Evolutionary conservation across 192 early-diverging fungal genomes (phyloP), one percentile per base, ranked within the genome.

Genomic region (Umbelopsis sp.): DNA sequence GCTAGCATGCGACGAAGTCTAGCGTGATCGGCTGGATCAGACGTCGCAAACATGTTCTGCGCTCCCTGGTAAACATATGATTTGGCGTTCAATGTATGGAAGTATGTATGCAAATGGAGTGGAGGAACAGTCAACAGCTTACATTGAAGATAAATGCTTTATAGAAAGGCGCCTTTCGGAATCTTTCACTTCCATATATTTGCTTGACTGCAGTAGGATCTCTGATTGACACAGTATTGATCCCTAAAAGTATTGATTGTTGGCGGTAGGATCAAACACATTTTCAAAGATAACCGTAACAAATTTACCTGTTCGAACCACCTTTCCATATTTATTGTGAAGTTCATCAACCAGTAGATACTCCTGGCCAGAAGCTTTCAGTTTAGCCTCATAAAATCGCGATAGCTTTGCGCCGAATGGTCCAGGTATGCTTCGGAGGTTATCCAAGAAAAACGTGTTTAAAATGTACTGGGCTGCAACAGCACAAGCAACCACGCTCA

Each of bases 251-350:
- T 41, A 41, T 6, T 6, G 0, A 41, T 11, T n/a, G 5, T 17
- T 8, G 24, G 20, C n/a, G 24, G 34, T 45, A 41, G 38, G 38
- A 3, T n/a, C n/a, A n/a, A n/a, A n/a, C n/a, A n/a, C n/a, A n/a
- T n/a, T n/a, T n/a, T n/a, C n/a, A n/a, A n/a, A n/a, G n/a, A n/a
- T n/a, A n/a, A n/a, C n/a, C n/a, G 21, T 43, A 4, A 17, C 7
- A 20, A 34, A 62, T n/a, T 45, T 47, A 67, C 66, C 66, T 20
- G n/a, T 67, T 8, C 66, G 66, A 43, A 67, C 66, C 4, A 67
- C 45, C 7, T 67, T 26, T 11, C 66, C 66, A 44, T 67, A 67
- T 14, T 9, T 67, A 25, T 67, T 24, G 24, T 67, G 66, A 31
- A 67, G 66, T 4, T 67, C 43, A 4, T 67, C 43, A 21, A 67